These are phyloP conservation scores for Malassezia psittaci DNA, from an alignment of 1,284 basidiomycete species.

Conservation along the genomic window DNA sequence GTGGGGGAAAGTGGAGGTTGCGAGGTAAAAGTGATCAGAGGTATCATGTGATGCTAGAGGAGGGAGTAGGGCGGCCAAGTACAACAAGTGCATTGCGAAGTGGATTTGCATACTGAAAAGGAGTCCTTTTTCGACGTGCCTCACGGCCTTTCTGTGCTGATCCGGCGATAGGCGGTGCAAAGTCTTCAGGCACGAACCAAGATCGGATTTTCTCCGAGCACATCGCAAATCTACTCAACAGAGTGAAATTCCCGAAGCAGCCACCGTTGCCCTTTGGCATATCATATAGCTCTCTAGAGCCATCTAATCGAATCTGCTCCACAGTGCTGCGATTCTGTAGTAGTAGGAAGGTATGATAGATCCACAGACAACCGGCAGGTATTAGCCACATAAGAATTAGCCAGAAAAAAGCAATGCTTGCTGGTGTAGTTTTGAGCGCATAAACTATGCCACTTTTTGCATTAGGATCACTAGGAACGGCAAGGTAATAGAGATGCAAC, in stretches of 20 bases:
- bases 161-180: constrained; percentile 1
- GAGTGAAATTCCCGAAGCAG: not conserved
- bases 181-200: constrained; percentile 5
- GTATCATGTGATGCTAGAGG: too few relatives aligned
- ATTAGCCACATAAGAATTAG: constrained; percentile 21
- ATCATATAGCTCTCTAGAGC: constrained; percentile 27
- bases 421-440: constrained; percentile 27
- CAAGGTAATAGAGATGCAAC: constrained; percentile 18
- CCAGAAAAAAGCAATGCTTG: constrained; percentile 34
- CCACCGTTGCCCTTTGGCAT: constrained; percentile 15
- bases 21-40: too few relatives aligned
- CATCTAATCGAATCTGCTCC: constrained; percentile 44
- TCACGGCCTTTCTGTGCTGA: not conserved
- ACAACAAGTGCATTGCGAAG: constrained; percentile 2
- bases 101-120: constrained; percentile 3
- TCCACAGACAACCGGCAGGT: constrained; percentile 29
- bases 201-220: constrained; percentile 2
- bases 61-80: constrained; percentile 5
- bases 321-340: constrained; percentile 40
- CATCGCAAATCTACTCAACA: not conserved
- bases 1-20: too few relatives aligned
- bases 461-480: constrained; percentile 11
- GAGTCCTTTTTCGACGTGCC: constrained; percentile 4
- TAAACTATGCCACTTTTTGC: constrained; percentile 18
- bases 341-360: constrained; percentile 38